phyloP scores from a whole-genome alignment of 2,329 filamentous ascomycete species.

The Coniella lustricola region DNA sequence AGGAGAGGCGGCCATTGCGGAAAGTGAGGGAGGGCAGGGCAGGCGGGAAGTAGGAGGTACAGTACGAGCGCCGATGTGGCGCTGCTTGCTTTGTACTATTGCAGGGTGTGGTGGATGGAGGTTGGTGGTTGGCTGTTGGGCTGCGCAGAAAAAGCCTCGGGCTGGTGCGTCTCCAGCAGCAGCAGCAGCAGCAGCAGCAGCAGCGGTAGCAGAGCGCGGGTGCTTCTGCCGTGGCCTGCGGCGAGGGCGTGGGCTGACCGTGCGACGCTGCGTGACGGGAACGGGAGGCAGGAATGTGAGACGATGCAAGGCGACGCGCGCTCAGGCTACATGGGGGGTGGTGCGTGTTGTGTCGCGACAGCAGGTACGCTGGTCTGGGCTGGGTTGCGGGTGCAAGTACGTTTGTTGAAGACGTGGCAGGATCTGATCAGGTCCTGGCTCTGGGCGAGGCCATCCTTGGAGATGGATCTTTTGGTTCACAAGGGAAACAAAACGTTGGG shows the following conservation, averaged over 20 bases:
- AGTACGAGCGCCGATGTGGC: not conserved
- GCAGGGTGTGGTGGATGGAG: not conserved
- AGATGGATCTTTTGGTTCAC: too few species aligned
- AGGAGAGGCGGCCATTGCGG: constrained; percentile 27
- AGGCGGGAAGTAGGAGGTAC: not conserved
- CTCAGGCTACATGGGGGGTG: not conserved
- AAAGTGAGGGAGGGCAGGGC: not conserved
- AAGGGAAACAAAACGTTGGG: too few species aligned
- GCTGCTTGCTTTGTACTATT: not conserved
- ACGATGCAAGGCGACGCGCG: not conserved
- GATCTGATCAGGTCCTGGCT: too few species aligned
- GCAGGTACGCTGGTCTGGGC: too few species aligned
- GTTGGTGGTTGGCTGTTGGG: constrained; percentile 1
- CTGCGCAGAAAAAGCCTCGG: not conserved
- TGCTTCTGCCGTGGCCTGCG: too few species aligned
- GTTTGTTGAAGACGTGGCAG: too few species aligned
- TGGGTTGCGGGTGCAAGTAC: too few species aligned
- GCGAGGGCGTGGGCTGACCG: too few species aligned
- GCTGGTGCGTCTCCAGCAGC: not conserved
- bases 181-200: not conserved
- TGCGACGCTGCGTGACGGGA: not conserved
- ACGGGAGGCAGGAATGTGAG: not conserved
- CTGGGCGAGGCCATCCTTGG: not conserved
- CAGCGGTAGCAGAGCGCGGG: too few species aligned
- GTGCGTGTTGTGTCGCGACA: not conserved